These are phyloP conservation scores for Elsinoe perseae DNA, from an alignment of 2,329 filamentous ascomycete genomes.

Conservation along the genomic window DNA sequence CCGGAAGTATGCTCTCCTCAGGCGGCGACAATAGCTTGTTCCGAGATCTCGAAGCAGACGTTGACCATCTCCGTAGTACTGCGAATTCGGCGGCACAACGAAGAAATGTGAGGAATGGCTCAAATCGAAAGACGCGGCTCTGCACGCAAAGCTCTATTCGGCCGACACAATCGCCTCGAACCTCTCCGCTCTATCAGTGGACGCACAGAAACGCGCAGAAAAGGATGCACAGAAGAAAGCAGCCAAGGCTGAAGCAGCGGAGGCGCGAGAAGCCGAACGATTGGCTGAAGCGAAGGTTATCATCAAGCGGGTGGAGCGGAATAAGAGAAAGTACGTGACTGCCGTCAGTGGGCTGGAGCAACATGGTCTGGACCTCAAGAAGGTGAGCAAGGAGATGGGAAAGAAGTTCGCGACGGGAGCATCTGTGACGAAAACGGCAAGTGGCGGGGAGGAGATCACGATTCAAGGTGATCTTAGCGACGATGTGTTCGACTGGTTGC, in stretches of 20 bases:
- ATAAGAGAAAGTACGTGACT: conserved; percentile 96
- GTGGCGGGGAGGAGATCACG: conserved; percentile 83
- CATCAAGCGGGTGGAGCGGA: conserved; percentile 96
- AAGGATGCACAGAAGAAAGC: conserved; percentile 97
- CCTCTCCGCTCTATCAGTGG: conserved; percentile 76
- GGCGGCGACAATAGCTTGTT: background rate
- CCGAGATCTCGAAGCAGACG: background rate
- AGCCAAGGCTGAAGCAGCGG: conserved; percentile 81
- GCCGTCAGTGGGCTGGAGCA: conserved; percentile 84
- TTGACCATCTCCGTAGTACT: conserved; percentile 58
- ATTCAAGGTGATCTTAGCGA: conserved; percentile 95
- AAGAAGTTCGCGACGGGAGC: conserved; percentile 97
- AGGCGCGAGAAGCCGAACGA: conserved; percentile 73
- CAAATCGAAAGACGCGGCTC: conserved; percentile 59
- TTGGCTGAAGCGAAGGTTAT: conserved; percentile 74
- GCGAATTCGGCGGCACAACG: conserved; percentile 92
- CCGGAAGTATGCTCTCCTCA: conserved; percentile 50
- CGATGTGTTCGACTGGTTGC: conserved; percentile 83
- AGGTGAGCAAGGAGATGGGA: conserved; percentile 82
- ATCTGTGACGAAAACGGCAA: conserved; percentile 76
- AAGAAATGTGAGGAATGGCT: conserved; percentile 99
- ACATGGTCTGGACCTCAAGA: conserved; percentile 89
- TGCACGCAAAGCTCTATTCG: conserved; percentile 79
- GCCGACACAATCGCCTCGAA: conserved; percentile 67
- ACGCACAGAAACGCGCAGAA: conserved; percentile 86